phyloP scores from a whole-genome alignment of 2,329 filamentous ascomycete genomes.

The Aspergillus fumigatus region DNA sequence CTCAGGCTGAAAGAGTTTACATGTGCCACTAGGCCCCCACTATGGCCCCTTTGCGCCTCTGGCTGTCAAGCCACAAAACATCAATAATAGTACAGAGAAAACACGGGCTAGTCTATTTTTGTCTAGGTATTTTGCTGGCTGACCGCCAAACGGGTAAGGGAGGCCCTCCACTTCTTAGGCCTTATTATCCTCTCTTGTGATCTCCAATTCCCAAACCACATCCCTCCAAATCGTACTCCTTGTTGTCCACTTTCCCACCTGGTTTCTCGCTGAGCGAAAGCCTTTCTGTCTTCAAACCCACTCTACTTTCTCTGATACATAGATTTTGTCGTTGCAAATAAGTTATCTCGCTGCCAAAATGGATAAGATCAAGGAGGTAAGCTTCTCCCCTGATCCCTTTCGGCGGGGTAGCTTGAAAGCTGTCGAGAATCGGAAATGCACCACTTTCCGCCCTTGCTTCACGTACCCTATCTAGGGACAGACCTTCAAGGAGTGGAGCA shows the following conservation, averaged over 20 bases:
- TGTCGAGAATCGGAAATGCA: conserved; percentile 22
- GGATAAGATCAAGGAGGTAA: conserved; percentile 88
- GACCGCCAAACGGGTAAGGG: conserved; percentile 16
- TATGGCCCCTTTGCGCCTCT: not conserved
- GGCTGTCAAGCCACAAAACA: not conserved
- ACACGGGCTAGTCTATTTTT: conserved; percentile 1
- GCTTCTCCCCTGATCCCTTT: conserved; percentile 36
- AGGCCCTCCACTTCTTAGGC: conserved; percentile 15
- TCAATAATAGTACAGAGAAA: not conserved
- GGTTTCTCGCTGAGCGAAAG: conserved; percentile 37
- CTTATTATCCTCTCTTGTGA: conserved; percentile 5
- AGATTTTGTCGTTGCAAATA: conserved; percentile 23
- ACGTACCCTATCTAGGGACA: conserved; percentile 11
- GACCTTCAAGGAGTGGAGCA: not conserved
- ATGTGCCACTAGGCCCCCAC: not conserved
- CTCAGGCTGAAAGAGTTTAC: not conserved
- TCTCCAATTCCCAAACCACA: conserved; percentile 5
- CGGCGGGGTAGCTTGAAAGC: conserved; percentile 38
- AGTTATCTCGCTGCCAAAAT: conserved; percentile 47
- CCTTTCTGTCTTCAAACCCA: conserved; percentile 19
- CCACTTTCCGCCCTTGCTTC: conserved; percentile 14
- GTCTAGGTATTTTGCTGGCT: conserved; percentile 8
- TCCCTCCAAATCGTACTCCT: conserved; percentile 12
- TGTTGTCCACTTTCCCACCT: conserved; percentile 8
- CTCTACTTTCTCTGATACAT: conserved; percentile 28